Evolutionary conservation across 2,329 filamentous ascomycete genomes (phyloP), one percentile per base, ranked within the genome.

Genomic region (Colletotrichum costaricense): DNA sequence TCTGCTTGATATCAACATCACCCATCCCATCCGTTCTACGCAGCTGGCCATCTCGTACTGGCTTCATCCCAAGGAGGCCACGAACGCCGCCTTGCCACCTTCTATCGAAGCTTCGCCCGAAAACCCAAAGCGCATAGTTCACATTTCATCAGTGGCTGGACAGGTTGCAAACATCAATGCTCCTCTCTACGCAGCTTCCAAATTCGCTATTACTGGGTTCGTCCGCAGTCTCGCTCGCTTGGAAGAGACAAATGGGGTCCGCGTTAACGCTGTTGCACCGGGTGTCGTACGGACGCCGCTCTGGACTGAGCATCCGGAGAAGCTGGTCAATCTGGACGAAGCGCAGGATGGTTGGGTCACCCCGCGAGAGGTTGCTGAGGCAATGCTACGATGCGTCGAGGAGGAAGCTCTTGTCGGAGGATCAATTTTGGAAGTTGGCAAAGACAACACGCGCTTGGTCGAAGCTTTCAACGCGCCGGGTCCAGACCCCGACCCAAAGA

Each of bases 231-330:
- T 88, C 0, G 81, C 79, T 0, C 69, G 70, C 0, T 75, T 88
- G 16, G 71, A 73, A 5, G 30, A 5, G 82, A 86, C 75, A 0
- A 67, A 78, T 2, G 78, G 80, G 0, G 81, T 88, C 22, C 77
- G 84, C 0, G 83, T 88, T 42, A 84, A 79, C 59, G 85, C 82
- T 0, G 83, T 88, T 0, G 74, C 86, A 0, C 86, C 86, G 0
- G 86, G 84, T 0, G 63, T 86, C 1, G 83, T 87, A 0, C 76
- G 79, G 8, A 88, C 86, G 1, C 86, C 86, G 2, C 72, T 88
- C 3, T 86, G 85, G 84, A 82, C 78, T 0, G 85, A 87, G 2
- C 74, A 86, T 46, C 82, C 84, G 0, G 85, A 87, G 74, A 87
- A 86, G 74, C 72, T 86, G 22, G 76, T 77, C 19, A 80, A 80